Conservation (phyloP, 2,329 filamentous ascomycete species). For the Exophiala viscosa region DNA sequence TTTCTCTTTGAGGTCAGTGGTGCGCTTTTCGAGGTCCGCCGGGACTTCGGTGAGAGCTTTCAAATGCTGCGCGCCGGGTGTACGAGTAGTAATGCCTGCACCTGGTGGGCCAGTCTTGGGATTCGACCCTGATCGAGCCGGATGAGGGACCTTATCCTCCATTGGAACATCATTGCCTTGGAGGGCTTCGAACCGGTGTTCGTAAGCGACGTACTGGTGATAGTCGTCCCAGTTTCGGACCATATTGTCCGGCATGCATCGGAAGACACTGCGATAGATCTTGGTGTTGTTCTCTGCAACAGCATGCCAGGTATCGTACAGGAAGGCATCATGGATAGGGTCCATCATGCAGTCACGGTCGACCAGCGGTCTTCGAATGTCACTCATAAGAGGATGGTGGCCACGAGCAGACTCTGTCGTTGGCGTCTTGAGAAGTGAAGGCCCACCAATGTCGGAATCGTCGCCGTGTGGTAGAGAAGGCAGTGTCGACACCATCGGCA, state of each 20-base stretch:
- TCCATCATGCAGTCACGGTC: slow-evolving; percentile 93
- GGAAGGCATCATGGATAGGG: slow-evolving; percentile 76
- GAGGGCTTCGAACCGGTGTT: slow-evolving; percentile 68
- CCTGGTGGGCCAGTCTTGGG: slow-evolving; percentile 39
- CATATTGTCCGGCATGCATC: slow-evolving; percentile 94
- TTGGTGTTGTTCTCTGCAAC: slow-evolving; percentile 94
- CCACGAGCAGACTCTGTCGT: slow-evolving; percentile 54
- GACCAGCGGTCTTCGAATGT: slow-evolving; percentile 70
- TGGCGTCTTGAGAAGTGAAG: slow-evolving; percentile 57
- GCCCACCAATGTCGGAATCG: slow-evolving; percentile 79
- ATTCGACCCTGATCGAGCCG: slow-evolving; percentile 41
- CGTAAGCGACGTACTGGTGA: slow-evolving; percentile 75
- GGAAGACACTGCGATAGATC: slow-evolving; percentile 87
- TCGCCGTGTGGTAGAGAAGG: slow-evolving; percentile 66
- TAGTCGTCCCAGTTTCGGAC: slow-evolving; percentile 93
- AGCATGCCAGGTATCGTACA: slow-evolving; percentile 80
- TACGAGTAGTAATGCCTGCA: slow-evolving; percentile 29
- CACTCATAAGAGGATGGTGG: slow-evolving; percentile 51
- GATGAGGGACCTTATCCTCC: slow-evolving; percentile 27
- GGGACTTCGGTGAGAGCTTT: slow-evolving; percentile 29
- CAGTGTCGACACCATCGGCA: slow-evolving; percentile 66
- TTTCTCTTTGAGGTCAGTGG: slow-evolving; percentile 34
- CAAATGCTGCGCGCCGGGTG: slow-evolving; percentile 30
- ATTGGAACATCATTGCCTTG: slow-evolving; percentile 48
- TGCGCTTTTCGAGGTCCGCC: slow-evolving; percentile 31